phyloP scores from a whole-genome alignment of 169 alveolate species.

The Plasmodium berghei region DNA sequence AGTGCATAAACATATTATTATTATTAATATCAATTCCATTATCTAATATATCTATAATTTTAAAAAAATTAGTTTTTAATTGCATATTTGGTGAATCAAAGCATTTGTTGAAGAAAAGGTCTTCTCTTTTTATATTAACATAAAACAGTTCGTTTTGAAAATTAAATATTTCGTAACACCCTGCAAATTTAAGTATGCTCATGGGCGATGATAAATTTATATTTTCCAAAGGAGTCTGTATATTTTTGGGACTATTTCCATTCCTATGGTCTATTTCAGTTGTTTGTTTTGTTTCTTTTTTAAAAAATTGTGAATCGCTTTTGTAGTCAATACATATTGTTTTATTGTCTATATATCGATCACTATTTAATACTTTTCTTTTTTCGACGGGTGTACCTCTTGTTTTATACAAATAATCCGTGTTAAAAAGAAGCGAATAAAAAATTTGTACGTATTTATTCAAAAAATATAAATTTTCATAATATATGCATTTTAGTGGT shows the following conservation, averaged over 20 bases:
- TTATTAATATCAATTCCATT: background rate
- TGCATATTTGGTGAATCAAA: slow-evolving; percentile 8
- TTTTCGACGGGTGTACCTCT: background rate
- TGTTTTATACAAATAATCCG: background rate
- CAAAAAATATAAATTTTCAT: slow-evolving; percentile 42
- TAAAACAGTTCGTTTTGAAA: slow-evolving; percentile 33
- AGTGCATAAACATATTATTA: background rate
- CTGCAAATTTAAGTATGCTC: slow-evolving; percentile 13
- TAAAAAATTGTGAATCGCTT: background rate
- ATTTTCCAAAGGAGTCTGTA: background rate
- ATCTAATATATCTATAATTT: slow-evolving; percentile 27
- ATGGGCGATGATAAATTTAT: background rate
- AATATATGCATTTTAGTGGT: slow-evolving; percentile 33
- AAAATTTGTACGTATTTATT: slow-evolving; percentile 16
- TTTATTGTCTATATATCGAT: background rate
- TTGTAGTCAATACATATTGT: background rate
- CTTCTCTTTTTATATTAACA: slow-evolving; percentile 68
- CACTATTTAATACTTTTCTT: background rate
- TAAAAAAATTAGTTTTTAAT: slow-evolving; percentile 38
- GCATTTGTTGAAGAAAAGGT: slow-evolving; percentile 55
- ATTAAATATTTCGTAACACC: slow-evolving; percentile 24
- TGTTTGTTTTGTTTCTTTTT: background rate
- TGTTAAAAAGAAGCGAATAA: background rate
- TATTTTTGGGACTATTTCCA: background rate
- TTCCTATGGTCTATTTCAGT: background rate